A percentile compares a stretch with the other conserved stretches of the same genome.
phyloP scores from a whole-genome alignment of 768 basidiomycete genomes.

The Collybia nuda region DNA sequence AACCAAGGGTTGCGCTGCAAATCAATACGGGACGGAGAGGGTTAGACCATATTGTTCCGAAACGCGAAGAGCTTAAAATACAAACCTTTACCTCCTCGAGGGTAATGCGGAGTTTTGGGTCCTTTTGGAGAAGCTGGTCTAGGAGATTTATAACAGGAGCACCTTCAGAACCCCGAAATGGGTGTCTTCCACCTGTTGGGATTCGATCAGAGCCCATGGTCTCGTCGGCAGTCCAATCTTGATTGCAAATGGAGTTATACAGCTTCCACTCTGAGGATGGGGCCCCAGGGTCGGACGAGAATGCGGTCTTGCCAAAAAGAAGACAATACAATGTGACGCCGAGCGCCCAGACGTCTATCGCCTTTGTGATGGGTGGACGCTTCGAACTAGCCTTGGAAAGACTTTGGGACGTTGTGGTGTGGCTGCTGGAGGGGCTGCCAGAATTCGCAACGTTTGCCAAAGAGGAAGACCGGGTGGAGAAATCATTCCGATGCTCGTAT shows the following conservation, averaged over 20 bases:
- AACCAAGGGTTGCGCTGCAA: conserved; percentile 65
- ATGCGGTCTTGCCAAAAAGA: conserved; percentile 86
- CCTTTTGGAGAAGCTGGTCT: conserved; percentile 80
- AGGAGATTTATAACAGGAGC: conserved; percentile 68
- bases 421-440: conserved; percentile 22
- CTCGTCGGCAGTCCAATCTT: conserved; percentile 67
- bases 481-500: conserved; percentile 52
- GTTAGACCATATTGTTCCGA: background rate
- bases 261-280: conserved; percentile 62
- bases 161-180: conserved; percentile 50
- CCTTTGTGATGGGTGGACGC: conserved; percentile 74
- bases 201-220: conserved; percentile 73
- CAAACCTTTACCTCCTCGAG: conserved; percentile 79
- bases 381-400: conserved; percentile 2
- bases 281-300: conserved; percentile 34
- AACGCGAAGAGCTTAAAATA: conserved; percentile 10
- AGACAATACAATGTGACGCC: conserved; percentile 96
- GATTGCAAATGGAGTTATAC: conserved; percentile 77
- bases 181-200: conserved; percentile 62
- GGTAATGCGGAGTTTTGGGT: conserved; percentile 69
- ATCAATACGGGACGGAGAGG: background rate
- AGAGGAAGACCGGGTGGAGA: conserved; percentile 19
- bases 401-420: conserved; percentile 20
- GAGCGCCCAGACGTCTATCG: conserved; percentile 97
- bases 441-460: conserved; percentile 8